Conservation (phyloP, 306 rosid species). For the Psophocarpus tetragonolobus region DNA sequence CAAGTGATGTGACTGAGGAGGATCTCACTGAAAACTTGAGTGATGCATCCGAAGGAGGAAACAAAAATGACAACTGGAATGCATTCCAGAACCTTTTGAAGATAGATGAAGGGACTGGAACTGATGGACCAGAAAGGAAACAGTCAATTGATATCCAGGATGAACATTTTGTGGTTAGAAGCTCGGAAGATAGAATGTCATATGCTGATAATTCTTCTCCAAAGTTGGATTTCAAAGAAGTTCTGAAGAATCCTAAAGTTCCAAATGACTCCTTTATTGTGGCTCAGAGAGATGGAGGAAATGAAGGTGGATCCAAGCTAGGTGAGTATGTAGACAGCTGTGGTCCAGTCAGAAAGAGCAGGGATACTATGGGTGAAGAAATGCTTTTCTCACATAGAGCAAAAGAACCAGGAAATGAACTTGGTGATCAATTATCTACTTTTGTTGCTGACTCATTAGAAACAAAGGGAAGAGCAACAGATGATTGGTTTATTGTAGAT, state of each 20-base stretch:
- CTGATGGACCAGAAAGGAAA: slow-evolving; percentile 31
- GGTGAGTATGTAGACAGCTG: slow-evolving; percentile 42
- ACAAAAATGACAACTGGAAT: slow-evolving; percentile 44
- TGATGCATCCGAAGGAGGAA: slow-evolving; percentile 36
- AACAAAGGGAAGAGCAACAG: slow-evolving; percentile 43
- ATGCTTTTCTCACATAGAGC: slow-evolving; percentile 41
- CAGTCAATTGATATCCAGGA: slow-evolving; percentile 42
- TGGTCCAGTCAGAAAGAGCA: slow-evolving; percentile 40
- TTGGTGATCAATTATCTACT: slow-evolving; percentile 43
- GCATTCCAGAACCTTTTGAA: slow-evolving; percentile 51
- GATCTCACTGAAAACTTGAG: slow-evolving; percentile 25
- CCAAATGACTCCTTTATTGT: slow-evolving; percentile 51
- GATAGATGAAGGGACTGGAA: slow-evolving; percentile 44
- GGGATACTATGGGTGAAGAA: slow-evolving; percentile 42
- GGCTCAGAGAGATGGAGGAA: slow-evolving; percentile 40
- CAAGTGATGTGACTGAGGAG: slow-evolving; percentile 37
- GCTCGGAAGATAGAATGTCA: slow-evolving; percentile 38
- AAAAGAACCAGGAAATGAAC: slow-evolving; percentile 38
- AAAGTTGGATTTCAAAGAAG: slow-evolving; percentile 41
- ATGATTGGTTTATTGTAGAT: slow-evolving; percentile 59
- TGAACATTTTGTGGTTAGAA: slow-evolving; percentile 45
- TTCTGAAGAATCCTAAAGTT: slow-evolving; percentile 42
- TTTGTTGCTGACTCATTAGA: slow-evolving; percentile 40
- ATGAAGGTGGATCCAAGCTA: slow-evolving; percentile 44
- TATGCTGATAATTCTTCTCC: slow-evolving; percentile 31